Evolutionary conservation across 1,284 basidiomycete genomes (phyloP).

Genomic region (Apiotrichum sp.): DNA sequence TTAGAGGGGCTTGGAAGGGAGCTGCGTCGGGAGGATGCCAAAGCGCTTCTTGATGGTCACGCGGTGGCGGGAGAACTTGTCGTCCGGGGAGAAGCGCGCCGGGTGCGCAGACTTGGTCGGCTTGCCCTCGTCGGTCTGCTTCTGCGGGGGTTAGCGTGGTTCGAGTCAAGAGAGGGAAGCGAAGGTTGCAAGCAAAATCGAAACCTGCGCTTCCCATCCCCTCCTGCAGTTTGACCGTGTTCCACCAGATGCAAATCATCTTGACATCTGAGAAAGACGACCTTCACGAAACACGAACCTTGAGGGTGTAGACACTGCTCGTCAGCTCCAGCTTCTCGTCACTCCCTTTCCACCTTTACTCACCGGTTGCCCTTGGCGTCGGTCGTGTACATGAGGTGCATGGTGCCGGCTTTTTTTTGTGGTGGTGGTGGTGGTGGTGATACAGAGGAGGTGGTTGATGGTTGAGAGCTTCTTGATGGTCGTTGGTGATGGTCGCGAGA

Average conservation of each 20-base stretch:
- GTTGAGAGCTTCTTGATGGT: no score
- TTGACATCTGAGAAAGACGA: background rate
- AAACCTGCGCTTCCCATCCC: background rate
- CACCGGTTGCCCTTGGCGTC: slow-evolving; percentile 64
- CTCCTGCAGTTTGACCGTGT: background rate
- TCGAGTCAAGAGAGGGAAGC: no score
- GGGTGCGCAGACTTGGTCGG: slow-evolving; percentile 91
- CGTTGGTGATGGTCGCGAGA: no score
- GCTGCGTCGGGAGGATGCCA: slow-evolving; percentile 76
- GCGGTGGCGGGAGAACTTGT: slow-evolving; percentile 93
- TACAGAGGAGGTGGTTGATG: background rate
- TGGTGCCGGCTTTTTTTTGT: slow-evolving; percentile 48
- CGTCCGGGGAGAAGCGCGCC: slow-evolving; percentile 92
- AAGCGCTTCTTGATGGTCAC: slow-evolving; percentile 93
- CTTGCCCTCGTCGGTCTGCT: slow-evolving; percentile 69
- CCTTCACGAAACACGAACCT: slow-evolving; percentile 51
- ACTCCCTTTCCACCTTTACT: slow-evolving; percentile 5
- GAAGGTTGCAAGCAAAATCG: no score
- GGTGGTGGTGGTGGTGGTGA: background rate
- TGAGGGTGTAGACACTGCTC: slow-evolving; percentile 67
- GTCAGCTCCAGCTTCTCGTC: background rate
- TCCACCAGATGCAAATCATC: background rate
- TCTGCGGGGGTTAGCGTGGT: slow-evolving; percentile 52
- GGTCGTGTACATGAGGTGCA: slow-evolving; percentile 92
- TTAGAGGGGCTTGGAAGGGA: slow-evolving; percentile 81